Conservation (phyloP, 306 rosid genomes). For the Cicer arietinum region DNA sequence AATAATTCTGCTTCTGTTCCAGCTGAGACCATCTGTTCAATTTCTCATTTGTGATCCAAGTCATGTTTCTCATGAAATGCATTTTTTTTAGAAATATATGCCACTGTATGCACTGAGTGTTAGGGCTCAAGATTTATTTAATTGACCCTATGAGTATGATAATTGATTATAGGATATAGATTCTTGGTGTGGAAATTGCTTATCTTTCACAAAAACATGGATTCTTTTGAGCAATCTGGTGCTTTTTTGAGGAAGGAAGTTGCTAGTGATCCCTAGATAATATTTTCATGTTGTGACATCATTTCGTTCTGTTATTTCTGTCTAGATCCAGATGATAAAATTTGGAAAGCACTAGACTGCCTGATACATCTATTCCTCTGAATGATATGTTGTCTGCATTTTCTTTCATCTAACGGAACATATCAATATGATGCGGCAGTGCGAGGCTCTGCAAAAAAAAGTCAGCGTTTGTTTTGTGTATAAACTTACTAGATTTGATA, state of each 20-base stretch:
- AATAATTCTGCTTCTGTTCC: neutral
- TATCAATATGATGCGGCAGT: too few species aligned
- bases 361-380: neutral
- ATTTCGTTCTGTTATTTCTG: neutral
- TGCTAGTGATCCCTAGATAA: neutral
- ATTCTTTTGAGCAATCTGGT: slow-evolving; percentile 8
- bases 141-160: neutral
- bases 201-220: neutral
- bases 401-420: neutral
- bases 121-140: neutral
- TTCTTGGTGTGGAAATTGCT: neutral
- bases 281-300: neutral
- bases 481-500: too few species aligned
- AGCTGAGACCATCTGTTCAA: slow-evolving; percentile 17
- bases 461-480: too few species aligned
- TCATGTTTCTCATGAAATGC: slow-evolving; percentile 28
- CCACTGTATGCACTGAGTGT: neutral
- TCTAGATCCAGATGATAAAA: slow-evolving; percentile 1
- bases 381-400: neutral
- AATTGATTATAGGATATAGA: neutral
- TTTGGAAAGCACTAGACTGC: neutral
- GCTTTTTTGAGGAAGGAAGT: neutral
- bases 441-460: too few species aligned
- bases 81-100: neutral
- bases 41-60: neutral